Conservation (phyloP, 177 flowering plant species). For the Vitis hybrid region DNA sequence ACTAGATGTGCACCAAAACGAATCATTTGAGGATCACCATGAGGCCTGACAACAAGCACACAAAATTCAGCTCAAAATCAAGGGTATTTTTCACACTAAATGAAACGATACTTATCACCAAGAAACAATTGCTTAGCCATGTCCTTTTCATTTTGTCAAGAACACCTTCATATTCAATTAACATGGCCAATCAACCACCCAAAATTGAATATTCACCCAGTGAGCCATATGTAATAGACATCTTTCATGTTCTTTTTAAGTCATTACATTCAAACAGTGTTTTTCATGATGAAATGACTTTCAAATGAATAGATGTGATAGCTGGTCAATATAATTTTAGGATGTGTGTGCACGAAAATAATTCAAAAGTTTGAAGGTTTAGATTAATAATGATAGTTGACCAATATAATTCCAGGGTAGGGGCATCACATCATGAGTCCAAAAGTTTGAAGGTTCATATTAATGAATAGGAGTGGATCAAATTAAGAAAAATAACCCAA, state of each 20-base stretch:
- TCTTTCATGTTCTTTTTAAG: not conserved
- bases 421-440: too few relatives aligned
- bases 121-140: not conserved
- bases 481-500: too few relatives aligned
- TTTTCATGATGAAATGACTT: not conserved
- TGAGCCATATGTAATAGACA: not conserved
- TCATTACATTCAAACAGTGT: not conserved
- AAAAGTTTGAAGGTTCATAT: too few relatives aligned
- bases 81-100: not conserved
- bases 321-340: not conserved
- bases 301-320: not conserved
- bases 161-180: not conserved
- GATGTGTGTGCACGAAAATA: not conserved
- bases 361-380: not conserved
- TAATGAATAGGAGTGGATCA: too few relatives aligned
- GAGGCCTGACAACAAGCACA: conserved; percentile 55
- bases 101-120: not conserved
- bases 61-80: not conserved
- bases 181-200: not conserved
- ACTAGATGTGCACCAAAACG: conserved; percentile 97
- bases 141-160: not conserved
- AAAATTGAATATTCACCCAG: not conserved
- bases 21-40: conserved; percentile 96
- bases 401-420: too few relatives aligned
- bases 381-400: not conserved